These are phyloP conservation scores for Aspergillus haitiensis DNA, from an alignment of 495 filamentous ascomycete genomes.

Conservation along the genomic window DNA sequence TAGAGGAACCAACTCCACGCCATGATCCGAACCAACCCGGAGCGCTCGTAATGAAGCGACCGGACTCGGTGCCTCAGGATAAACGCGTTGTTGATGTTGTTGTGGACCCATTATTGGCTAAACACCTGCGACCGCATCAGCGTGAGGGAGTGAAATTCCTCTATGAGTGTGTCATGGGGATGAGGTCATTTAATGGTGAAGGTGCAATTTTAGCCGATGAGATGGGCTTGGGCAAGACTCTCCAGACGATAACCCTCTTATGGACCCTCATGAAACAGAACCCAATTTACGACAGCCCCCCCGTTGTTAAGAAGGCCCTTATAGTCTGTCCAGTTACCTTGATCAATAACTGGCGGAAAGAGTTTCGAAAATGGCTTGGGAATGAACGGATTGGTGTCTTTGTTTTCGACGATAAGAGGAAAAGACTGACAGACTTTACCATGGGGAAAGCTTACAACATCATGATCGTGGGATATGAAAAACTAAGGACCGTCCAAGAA, in stretches of 20 bases:
- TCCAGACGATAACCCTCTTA: slow-evolving; percentile 75
- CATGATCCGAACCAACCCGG: slow-evolving; percentile 63
- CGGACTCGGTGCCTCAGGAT: slow-evolving; percentile 54
- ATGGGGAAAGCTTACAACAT: slow-evolving; percentile 71
- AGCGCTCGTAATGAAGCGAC: slow-evolving; percentile 71
- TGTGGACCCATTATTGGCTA: slow-evolving; percentile 68
- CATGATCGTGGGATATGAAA: slow-evolving; percentile 86
- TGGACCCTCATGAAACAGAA: slow-evolving; percentile 85
- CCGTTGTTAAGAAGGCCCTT: slow-evolving; percentile 73
- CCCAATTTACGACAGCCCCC: slow-evolving; percentile 59
- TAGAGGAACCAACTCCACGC: slow-evolving; percentile 55
- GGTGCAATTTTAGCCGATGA: slow-evolving; percentile 81
- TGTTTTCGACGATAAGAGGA: slow-evolving; percentile 66
- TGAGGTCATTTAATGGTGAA: slow-evolving; percentile 67
- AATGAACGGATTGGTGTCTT: slow-evolving; percentile 76
- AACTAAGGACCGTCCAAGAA: slow-evolving; percentile 66
- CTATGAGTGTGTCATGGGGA: slow-evolving; percentile 85
- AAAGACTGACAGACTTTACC: slow-evolving; percentile 71
- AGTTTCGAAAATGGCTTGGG: slow-evolving; percentile 80
- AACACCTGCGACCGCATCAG: slow-evolving; percentile 71
- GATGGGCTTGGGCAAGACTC: slow-evolving; percentile 79
- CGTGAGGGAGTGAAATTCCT: slow-evolving; percentile 75
- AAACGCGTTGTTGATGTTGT: slow-evolving; percentile 78
- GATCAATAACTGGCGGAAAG: slow-evolving; percentile 78
- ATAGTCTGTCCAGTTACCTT: slow-evolving; percentile 81